Evolutionary conservation across 805 yeast species (phyloP).

Genomic region (Schizosaccharomyces osmophilus): DNA sequence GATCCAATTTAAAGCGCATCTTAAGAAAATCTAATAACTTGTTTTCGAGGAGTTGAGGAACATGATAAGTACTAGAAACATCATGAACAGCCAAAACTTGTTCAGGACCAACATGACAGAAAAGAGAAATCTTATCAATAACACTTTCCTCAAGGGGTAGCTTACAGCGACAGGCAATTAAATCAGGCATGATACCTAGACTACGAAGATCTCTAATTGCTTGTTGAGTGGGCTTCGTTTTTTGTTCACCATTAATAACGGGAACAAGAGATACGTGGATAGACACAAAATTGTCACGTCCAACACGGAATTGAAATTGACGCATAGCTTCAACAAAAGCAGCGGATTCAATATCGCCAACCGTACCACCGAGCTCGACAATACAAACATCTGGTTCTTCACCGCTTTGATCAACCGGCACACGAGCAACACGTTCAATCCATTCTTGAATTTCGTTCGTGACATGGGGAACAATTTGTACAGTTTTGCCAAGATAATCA

Average conservation of each 20-base stretch:
- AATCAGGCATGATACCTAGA: conserved; percentile 80
- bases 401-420: conserved; percentile 80
- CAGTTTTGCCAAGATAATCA: conserved; percentile 96
- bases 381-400: conserved; percentile 88
- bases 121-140: conserved; percentile 92
- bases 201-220: conserved; percentile 93
- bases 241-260: conserved; percentile 94
- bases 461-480: conserved; percentile 94
- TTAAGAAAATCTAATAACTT: conserved; percentile 49
- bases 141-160: conserved; percentile 59
- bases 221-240: conserved; percentile 98
- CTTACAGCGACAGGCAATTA: conserved; percentile 93
- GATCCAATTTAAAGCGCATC: conserved; percentile 38
- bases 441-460: conserved; percentile 96
- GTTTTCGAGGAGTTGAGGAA: conserved; percentile 70
- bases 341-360: conserved; percentile 95
- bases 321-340: conserved; percentile 97
- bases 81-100: conserved; percentile 94
- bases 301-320: conserved; percentile 95
- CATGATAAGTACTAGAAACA: conserved; percentile 90
- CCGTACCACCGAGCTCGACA: conserved; percentile 91
- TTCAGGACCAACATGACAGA: conserved; percentile 95
- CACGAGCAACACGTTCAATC: conserved; percentile 76
- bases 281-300: conserved; percentile 75
- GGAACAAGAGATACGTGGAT: conserved; percentile 94